Base-by-base conservation (phyloP, 805 yeast species). In the Metschnikowia lachancei region DNA sequence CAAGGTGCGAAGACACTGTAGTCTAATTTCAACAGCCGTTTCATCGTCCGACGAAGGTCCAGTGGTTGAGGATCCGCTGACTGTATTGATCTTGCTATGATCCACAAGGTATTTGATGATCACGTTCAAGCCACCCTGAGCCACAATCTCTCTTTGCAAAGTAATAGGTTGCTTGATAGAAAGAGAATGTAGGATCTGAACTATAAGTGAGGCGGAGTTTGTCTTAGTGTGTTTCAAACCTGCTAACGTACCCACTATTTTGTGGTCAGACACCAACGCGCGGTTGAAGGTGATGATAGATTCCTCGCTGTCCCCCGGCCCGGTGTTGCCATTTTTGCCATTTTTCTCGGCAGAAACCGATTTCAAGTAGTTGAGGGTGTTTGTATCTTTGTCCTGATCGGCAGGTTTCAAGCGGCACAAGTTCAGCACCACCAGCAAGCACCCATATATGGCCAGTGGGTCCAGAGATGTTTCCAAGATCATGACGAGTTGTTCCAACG, bases 51-150 rank as follows among this genome's bases (percentile, higher is more conserved):
- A 31, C 11, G 28, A 13, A 6, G 46, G 20, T 6, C 5, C 6
- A 3, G 49, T 41, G 19, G 30, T 18, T 13, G 19, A 18, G 7
- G 40, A 5, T 4, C 30, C 39, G 11, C 3, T 71, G 64, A 5
- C 52, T 57, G 14, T 67, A 56, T 52, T 57, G n/a, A 68, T 55
- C 1, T 49, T 46, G 51, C 67, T 65, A 36, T 48, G 50, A 37
- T 53, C 57, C 14, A 72, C 57, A 28, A 80, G 60, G 40, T 64
- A 78, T 9, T 68, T 65, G 11, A 79, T 43, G 1, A 72, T 31
- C 1, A 73, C 51, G 36, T 62, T 68, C 33, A 77, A 49, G 0
- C 72, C 75, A 0, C 81, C 82, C 53, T 77, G 79, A 39, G 70
- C 64, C 9, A 74, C 74, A 4, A 77, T 52, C n/a, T 64, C 72